These are phyloP conservation scores for Populus deltoides DNA, from an alignment of 345 rosid genomes.

Conservation along the genomic window DNA sequence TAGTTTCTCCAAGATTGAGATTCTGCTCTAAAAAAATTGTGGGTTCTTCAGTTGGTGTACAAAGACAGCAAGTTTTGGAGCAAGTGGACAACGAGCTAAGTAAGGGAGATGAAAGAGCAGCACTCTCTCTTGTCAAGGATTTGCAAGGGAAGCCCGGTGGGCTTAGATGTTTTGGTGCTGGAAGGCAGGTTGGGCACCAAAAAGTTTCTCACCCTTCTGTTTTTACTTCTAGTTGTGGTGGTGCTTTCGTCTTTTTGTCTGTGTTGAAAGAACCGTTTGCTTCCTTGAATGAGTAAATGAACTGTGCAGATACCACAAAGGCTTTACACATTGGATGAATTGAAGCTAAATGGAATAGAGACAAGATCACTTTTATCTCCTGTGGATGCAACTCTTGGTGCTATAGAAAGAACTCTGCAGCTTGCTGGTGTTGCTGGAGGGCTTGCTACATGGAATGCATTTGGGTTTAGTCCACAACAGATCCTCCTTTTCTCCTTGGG, in stretches of 20 bases:
- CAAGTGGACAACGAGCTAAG: constrained; percentile 63
- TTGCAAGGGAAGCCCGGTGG: constrained; percentile 78
- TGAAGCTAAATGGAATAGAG: constrained; percentile 78
- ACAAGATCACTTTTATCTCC: constrained; percentile 74
- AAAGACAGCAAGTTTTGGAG: constrained; percentile 47
- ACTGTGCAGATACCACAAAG: constrained; percentile 68
- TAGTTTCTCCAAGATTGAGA: constrained; percentile 22
- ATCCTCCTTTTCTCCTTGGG: constrained; percentile 62
- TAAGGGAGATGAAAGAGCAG: constrained; percentile 78
- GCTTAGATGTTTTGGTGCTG: constrained; percentile 71
- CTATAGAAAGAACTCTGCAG: constrained; percentile 72
- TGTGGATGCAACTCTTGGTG: constrained; percentile 69
- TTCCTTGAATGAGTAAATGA: not conserved
- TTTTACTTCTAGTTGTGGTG: not conserved
- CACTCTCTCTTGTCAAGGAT: constrained; percentile 63
- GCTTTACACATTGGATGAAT: constrained; percentile 77
- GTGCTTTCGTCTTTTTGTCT: not conserved
- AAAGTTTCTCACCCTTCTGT: not conserved
- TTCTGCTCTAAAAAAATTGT: constrained; percentile 19
- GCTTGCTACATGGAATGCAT: constrained; percentile 56
- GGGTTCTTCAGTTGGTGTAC: constrained; percentile 42
- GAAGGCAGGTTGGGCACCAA: constrained; percentile 54
- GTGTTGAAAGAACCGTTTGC: not conserved
- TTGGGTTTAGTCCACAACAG: constrained; percentile 56
- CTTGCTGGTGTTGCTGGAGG: constrained; percentile 62